These are phyloP conservation scores for Rhazya stricta DNA, from an alignment of 257 asterid genomes.

Conservation along the genomic window DNA sequence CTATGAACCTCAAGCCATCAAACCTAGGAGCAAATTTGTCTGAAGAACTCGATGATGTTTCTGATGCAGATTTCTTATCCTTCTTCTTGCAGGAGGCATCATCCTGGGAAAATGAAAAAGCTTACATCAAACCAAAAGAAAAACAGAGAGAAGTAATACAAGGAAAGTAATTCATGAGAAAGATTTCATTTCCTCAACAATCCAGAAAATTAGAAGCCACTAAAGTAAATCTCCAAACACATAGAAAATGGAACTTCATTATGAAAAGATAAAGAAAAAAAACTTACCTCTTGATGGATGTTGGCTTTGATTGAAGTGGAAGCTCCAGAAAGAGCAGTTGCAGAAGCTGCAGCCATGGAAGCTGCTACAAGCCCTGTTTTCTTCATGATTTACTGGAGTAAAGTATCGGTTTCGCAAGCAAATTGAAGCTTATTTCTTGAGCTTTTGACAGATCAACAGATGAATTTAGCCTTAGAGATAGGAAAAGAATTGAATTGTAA, in stretches of 20 bases:
- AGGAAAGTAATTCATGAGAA: not conserved
- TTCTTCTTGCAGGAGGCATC: constrained; percentile 19
- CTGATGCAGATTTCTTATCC: constrained; percentile 32
- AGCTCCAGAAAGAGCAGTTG: constrained; percentile 39
- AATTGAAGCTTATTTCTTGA: not conserved
- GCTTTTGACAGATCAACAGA: not conserved
- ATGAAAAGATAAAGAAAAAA: not conserved
- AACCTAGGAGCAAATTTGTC: constrained; percentile 73
- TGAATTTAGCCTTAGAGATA: not conserved
- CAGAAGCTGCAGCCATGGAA: constrained; percentile 58
- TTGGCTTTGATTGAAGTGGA: constrained; percentile 32
- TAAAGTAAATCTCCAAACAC: not conserved
- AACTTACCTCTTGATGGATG: constrained; percentile 35
- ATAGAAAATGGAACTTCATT: not conserved
- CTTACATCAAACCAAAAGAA: not conserved
- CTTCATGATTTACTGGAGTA: constrained; percentile 34
- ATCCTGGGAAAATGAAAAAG: constrained; percentile 1
- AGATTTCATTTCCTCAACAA: not conserved
- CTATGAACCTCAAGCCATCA: constrained; percentile 77
- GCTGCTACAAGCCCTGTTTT: constrained; percentile 50
- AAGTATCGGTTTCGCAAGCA: not conserved
- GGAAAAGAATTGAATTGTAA: not conserved
- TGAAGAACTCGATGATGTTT: constrained; percentile 31
- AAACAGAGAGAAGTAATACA: not conserved
- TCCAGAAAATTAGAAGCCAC: not conserved